Evolutionary conservation across 768 basidiomycete genomes (phyloP), one percentile per base, ranked within the genome.

Genomic region (Tulasnella sp.): DNA sequence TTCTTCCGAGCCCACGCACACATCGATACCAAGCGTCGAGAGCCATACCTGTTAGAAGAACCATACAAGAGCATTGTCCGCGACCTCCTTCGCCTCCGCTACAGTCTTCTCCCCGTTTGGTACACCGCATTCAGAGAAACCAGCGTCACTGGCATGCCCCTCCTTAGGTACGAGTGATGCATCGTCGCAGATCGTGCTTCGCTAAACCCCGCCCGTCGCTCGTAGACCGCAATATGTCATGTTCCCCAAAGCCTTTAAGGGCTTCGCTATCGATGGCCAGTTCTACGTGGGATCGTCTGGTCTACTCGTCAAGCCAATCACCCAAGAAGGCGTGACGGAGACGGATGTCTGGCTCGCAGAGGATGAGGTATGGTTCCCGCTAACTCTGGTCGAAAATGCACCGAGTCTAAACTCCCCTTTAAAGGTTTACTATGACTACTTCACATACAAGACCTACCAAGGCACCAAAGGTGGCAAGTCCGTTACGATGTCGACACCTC

Each of bases 1-100:
- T 99, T 99, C 91, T 97, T 99, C 92, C 91, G 98, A 80, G 98
- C 97, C 1, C 98, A 99, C 85, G 97, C 97, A 16, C 97, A 98
- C 85, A 92, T 98, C 83, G 97, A 99, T 84, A 97, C 97, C 39
- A 99, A 98, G 87, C 92, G 98, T 62, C 92, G 98, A 56, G 98
- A 99, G 85, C 97, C 97, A 0, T 99, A 92, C 88, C 88, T 99
- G 0, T 89, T 93, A 74, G 94, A 95, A 16, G 92, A 98, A 82
- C 96, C 97, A 3, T 93, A 94, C 87, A 94, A 94, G 87, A 88
- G 90, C 46, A 92, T 95, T 74, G 85, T 98, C 68, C 90, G 92
- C 48, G 91, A 94, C 81, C 89, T 92, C 75, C 86, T 99, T 73
- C 89, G 92, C 36, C 86, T 98, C 78, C 87, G 98, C 71, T 99